Conservation (phyloP, 2,329 filamentous ascomycete genomes). For the Aureobasidium sp. region DNA sequence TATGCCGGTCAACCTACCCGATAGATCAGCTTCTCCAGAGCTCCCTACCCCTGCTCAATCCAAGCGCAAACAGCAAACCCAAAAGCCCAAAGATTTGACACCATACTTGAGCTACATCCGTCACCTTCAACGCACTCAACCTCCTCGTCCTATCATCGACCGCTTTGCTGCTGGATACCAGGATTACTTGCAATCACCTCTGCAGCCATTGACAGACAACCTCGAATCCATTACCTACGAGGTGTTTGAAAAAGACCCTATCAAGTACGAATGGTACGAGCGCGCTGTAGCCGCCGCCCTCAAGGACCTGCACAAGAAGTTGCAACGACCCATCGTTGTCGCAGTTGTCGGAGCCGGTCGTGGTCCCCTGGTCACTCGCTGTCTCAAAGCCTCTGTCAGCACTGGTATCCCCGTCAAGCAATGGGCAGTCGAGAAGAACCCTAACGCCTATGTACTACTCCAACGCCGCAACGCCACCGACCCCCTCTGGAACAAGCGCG, state of each 20-base stretch:
- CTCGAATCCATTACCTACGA: constrained; percentile 96
- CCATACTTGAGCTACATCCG: constrained; percentile 73
- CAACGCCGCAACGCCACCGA: constrained; percentile 72
- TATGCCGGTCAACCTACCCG: not conserved
- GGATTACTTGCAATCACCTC: constrained; percentile 88
- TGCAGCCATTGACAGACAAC: constrained; percentile 93
- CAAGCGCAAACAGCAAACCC: constrained; percentile 23
- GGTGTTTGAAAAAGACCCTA: constrained; percentile 94
- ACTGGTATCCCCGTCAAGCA: constrained; percentile 73
- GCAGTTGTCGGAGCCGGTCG: constrained; percentile 90
- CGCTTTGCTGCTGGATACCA: constrained; percentile 67
- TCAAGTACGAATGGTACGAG: constrained; percentile 97
- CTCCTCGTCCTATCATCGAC: constrained; percentile 53
- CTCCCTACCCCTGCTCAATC: constrained; percentile 63
- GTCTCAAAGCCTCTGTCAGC: constrained; percentile 66
- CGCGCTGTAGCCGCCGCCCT: constrained; percentile 72
- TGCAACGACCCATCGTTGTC: constrained; percentile 67
- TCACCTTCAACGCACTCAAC: constrained; percentile 76
- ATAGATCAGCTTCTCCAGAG: not conserved
- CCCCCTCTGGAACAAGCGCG: constrained; percentile 61
- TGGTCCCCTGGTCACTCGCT: constrained; percentile 82
- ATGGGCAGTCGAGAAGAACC: constrained; percentile 97
- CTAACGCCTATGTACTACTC: constrained; percentile 90
- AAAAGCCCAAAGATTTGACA: constrained; percentile 41
- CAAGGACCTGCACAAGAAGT: constrained; percentile 70